These are phyloP conservation scores for Przewalskia tangutica DNA, from an alignment of 257 asterid species.

Conservation along the genomic window DNA sequence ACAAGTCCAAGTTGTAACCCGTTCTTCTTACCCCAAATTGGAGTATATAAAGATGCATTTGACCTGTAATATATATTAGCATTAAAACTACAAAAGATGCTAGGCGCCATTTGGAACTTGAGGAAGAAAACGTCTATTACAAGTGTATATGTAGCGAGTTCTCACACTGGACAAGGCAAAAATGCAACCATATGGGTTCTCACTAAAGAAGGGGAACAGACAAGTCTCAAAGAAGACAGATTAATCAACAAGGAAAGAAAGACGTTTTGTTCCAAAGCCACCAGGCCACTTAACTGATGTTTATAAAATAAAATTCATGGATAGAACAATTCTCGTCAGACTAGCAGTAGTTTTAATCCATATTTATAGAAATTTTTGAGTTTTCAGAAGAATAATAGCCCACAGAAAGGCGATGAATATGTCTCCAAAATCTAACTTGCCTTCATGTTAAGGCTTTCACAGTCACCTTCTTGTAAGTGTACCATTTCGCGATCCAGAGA, in stretches of 20 bases:
- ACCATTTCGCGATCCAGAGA: conserved; percentile 29
- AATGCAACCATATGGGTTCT: no score
- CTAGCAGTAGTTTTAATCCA: not conserved
- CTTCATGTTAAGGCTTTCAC: not conserved
- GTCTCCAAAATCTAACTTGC: not conserved
- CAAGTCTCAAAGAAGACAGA: not conserved
- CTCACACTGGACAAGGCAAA: not conserved
- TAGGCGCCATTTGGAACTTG: not conserved
- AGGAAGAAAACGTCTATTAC: not conserved
- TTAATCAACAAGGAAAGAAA: not conserved
- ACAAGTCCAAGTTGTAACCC: not conserved
- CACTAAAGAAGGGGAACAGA: not conserved
- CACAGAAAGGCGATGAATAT: not conserved
- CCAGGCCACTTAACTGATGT: not conserved
- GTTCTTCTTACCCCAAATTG: not conserved
- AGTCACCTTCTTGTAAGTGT: conserved; percentile 58
- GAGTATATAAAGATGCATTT: not conserved
- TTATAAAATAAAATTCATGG: not conserved
- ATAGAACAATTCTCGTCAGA: not conserved
- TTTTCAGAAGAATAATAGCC: not conserved
- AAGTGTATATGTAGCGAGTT: not conserved
- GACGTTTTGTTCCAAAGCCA: not conserved
- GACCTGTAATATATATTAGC: not conserved
- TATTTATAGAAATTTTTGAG: not conserved
- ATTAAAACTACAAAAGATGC: not conserved